Percentiles rank a stretch among this genome's conserved stretches.
Conservation (phyloP, 495 filamentous ascomycete genomes). For the Pyrenopolyporus hunteri region DNA sequence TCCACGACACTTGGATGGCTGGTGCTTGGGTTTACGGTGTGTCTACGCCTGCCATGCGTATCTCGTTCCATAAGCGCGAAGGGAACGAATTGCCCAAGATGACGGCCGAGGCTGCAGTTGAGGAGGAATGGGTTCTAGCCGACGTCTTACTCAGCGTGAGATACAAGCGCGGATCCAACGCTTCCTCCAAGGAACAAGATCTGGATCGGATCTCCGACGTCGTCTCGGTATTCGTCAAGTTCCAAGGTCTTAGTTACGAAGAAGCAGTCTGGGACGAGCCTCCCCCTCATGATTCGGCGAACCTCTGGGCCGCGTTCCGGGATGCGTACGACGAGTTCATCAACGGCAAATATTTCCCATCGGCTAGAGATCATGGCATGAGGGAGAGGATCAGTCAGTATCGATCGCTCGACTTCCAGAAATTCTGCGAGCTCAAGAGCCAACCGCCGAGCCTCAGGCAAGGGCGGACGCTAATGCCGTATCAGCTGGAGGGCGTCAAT, state of each 20-base stretch:
- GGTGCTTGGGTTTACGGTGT: constrained; percentile 90
- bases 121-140: constrained; percentile 79
- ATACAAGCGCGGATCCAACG: constrained; percentile 50
- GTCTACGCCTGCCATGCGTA: constrained; percentile 65
- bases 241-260: constrained; percentile 93
- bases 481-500: constrained; percentile 92
- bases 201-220: constrained; percentile 71
- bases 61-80: constrained; percentile 73
- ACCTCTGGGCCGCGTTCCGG: constrained; percentile 81
- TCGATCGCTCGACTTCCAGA: constrained; percentile 67
- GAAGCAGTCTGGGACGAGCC: constrained; percentile 89
- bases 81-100: constrained; percentile 67
- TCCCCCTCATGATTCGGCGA: constrained; percentile 67
- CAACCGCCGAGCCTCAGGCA: constrained; percentile 78
- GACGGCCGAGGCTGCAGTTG: constrained; percentile 78
- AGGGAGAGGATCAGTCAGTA: constrained; percentile 66
- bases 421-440: constrained; percentile 65
- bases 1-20: constrained; percentile 80
- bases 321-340: constrained; percentile 85
- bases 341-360: constrained; percentile 69
- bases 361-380: constrained; percentile 59
- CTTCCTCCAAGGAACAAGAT: constrained; percentile 66
- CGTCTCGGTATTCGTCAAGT: constrained; percentile 79
- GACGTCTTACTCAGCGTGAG: constrained; percentile 87
- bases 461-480: constrained; percentile 81